These are phyloP conservation scores for Alternaria arborescens DNA, from an alignment of 2,329 filamentous ascomycete genomes.

Conservation along the genomic window DNA sequence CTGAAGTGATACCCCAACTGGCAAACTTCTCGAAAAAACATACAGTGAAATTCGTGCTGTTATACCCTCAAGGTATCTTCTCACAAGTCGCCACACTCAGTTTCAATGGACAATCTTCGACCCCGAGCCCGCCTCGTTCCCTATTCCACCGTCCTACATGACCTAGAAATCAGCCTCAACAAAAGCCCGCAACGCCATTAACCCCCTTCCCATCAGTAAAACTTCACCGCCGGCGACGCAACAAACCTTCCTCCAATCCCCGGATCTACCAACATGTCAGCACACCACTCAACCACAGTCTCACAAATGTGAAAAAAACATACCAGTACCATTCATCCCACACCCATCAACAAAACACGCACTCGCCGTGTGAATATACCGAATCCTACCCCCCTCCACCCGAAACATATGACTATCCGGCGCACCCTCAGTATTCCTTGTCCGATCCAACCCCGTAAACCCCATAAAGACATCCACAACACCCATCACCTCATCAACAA, in stretches of 20 bases:
- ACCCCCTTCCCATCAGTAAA: not conserved
- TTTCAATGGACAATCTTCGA: no score
- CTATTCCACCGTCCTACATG: no score
- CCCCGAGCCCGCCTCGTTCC: no score
- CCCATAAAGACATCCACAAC: conserved; percentile 36
- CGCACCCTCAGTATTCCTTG: conserved; percentile 26
- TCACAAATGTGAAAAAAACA: not conserved
- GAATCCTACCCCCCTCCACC: conserved; percentile 32
- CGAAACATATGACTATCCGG: conserved; percentile 41
- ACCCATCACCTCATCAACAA: conserved; percentile 37
- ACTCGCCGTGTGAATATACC: conserved; percentile 35
- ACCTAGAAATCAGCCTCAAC: no score
- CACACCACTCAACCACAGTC: not conserved
- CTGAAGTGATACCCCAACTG: no score
- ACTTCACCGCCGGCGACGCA: not conserved
- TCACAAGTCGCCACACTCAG: fast-evolving
- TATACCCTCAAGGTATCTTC: no score
- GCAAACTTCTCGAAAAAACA: no score
- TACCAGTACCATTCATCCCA: conserved; percentile 28
- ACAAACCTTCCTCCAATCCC: not conserved
- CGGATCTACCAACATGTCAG: not conserved
- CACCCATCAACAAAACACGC: conserved; percentile 36
- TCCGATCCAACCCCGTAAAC: conserved; percentile 36
- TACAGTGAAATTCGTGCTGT: no score
- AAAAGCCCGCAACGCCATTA: no score